Conservation (phyloP, 1,139 yeast species). For the Sugiyamaella neomexicana region DNA sequence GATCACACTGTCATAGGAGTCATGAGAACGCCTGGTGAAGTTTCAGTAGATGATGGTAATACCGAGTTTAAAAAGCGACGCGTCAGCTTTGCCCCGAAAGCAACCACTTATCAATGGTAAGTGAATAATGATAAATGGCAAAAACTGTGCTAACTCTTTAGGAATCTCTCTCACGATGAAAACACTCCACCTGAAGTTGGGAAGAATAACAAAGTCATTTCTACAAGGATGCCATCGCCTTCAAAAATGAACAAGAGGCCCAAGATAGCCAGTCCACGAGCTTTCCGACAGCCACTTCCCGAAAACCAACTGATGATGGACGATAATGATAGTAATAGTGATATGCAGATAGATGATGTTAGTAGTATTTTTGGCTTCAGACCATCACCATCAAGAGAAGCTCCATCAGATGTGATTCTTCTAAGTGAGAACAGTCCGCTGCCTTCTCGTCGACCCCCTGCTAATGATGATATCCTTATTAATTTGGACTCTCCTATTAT, state of each 20-base stretch:
- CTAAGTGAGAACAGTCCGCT: constrained; percentile 7
- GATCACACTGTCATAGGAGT: constrained; percentile 33
- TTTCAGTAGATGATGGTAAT: constrained; percentile 18
- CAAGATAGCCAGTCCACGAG: not conserved
- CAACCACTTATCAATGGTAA: constrained; percentile 43
- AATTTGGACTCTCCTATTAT: constrained; percentile 25
- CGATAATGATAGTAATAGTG: constrained; percentile 22
- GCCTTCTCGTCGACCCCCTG: not conserved
- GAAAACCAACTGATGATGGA: constrained; percentile 2
- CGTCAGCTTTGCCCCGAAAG: constrained; percentile 54
- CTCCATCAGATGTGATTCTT: constrained; percentile 1
- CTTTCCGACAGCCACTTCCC: not conserved
- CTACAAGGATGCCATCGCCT: not conserved
- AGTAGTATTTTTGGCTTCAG: constrained; percentile 24
- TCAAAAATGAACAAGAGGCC: not conserved
- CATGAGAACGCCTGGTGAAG: constrained; percentile 24
- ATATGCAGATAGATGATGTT: constrained; percentile 26
- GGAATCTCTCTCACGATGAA: constrained; percentile 20
- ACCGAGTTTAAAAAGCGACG: constrained; percentile 36
- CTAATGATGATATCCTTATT: constrained; percentile 24
- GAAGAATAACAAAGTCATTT: not conserved
- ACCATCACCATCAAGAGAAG: constrained; percentile 6
- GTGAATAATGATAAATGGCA: constrained; percentile 10
- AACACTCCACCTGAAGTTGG: constrained; percentile 16
- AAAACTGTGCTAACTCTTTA: constrained; percentile 9